Percentiles rank a stretch among this genome's conserved stretches.
phyloP scores from a whole-genome alignment of 768 basidiomycete species.

The Termitomyces bulborhizus region DNA sequence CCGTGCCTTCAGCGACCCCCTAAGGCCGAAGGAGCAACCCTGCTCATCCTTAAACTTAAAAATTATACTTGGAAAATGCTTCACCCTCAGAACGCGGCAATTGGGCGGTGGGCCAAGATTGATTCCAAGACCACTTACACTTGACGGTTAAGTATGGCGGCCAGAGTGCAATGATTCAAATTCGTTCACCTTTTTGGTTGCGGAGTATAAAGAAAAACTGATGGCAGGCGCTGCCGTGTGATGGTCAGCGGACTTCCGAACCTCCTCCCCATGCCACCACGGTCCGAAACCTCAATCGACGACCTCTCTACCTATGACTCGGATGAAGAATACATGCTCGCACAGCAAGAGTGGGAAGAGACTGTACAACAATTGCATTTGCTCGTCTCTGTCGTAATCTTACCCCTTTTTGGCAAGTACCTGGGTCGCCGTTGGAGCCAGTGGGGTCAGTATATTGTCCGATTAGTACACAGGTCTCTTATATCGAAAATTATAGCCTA shows the following conservation, averaged over 20 bases:
- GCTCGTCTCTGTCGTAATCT: constrained; percentile 69
- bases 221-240: not conserved
- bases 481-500: constrained; percentile 41
- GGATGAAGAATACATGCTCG: constrained; percentile 67
- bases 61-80: too few relatives aligned
- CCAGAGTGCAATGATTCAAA: too few relatives aligned
- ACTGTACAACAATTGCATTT: constrained; percentile 80
- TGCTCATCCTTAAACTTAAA: too few relatives aligned
- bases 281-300: constrained; percentile 57
- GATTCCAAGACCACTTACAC: too few relatives aligned
- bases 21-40: too few relatives aligned
- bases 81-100: too few relatives aligned
- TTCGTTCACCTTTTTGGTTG: too few relatives aligned
- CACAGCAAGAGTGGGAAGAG: constrained; percentile 93
- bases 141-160: too few relatives aligned
- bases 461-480: constrained; percentile 1
- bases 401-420: constrained; percentile 88
- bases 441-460: constrained; percentile 52
- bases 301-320: constrained; percentile 52
- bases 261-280: constrained; percentile 47
- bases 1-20: not conserved
- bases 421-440: constrained; percentile 81
- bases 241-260: not conserved
- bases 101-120: too few relatives aligned
- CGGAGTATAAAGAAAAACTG: not conserved